These are phyloP conservation scores for Pseudopyrenochaeta lycopersici DNA, from an alignment of 2,329 filamentous ascomycete species.

Conservation along the genomic window DNA sequence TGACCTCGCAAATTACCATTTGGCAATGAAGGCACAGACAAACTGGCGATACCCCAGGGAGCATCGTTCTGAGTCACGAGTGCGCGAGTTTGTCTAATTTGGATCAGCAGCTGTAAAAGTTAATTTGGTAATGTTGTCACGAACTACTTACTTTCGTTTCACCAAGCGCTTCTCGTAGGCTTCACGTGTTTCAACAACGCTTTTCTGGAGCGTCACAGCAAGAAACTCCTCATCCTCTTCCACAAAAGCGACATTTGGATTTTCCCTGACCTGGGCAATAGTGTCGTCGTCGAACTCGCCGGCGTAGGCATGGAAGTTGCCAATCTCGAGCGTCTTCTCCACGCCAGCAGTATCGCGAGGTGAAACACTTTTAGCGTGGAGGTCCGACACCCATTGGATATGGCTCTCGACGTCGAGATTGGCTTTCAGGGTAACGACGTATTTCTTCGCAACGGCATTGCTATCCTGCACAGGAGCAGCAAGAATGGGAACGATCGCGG, in stretches of 20 bases:
- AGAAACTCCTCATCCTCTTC: no score
- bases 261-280: conserved; percentile 50
- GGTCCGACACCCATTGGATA: conserved; percentile 38
- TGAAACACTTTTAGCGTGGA: conserved; percentile 50
- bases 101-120: no score
- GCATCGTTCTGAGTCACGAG: no score
- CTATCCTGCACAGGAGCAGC: conserved; percentile 19
- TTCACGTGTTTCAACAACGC: no score
- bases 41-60: no score
- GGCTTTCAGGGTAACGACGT: conserved; percentile 35
- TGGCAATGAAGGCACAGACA: no score
- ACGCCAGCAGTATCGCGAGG: conserved; percentile 49
- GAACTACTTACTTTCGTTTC: no score
- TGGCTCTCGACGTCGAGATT: conserved; percentile 43
- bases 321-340: conserved; percentile 55
- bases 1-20: background rate
- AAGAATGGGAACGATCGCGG: background rate
- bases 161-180: no score
- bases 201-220: no score
- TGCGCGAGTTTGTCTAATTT: no score
- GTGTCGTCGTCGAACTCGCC: conserved; percentile 59
- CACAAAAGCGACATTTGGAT: conserved; percentile 14
- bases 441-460: conserved; percentile 29
- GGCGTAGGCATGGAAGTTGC: conserved; percentile 56
- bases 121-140: no score